Evolutionary conservation across 2,329 filamentous ascomycete species (phyloP), one percentile per base, ranked within the genome.

Genomic region (Pseudogymnoascus sp.): DNA sequence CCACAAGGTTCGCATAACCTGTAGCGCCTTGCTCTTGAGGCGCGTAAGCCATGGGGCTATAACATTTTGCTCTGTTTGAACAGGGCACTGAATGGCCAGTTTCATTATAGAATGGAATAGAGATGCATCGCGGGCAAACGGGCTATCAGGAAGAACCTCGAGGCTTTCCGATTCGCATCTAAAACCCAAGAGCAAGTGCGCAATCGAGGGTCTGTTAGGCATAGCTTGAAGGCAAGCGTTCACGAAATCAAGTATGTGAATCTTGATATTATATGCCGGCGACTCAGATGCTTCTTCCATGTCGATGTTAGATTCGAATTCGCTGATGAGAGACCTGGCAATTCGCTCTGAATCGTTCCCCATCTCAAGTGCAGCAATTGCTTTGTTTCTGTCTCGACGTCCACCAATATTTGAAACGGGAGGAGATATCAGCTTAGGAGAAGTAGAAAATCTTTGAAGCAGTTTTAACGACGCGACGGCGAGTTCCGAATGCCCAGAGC

Each of bases 101-200:
- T 84, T 81, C 59, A 96, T 77, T 59, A 97, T 82, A 8, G 85
- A 83, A 76, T 99, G 93, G 71, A 99, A 92, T 12, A 99, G 78
- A 0, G 95, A 93, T 18, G 82, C 83, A 12, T 86, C 83, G 14
- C 83, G 80, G 11, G 87, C 83, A 74, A 96, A 96, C 2, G 89
- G 76, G 58, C 91, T 84, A 28, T 86, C 83, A 1, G 85, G 77
- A 60, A 88, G 82, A 33, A 95, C 78, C 23, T 85, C 85, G 2
- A 97, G 79, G 8, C 83, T 82, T 65, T 86, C 87, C 37, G 88
- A 84, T 45, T 86, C 84, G 69, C 91, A 96, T 62, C 83, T 83
- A 73, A 99, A 97, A 0, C 95, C 95, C 4, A 99, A 84, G 1
- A 99, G 79, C 52, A 96, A 81, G 74, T 99, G 96, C 0, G 93